Evolutionary conservation across 768 basidiomycete species (phyloP).

Genomic region (Coprinellus micaceus): DNA sequence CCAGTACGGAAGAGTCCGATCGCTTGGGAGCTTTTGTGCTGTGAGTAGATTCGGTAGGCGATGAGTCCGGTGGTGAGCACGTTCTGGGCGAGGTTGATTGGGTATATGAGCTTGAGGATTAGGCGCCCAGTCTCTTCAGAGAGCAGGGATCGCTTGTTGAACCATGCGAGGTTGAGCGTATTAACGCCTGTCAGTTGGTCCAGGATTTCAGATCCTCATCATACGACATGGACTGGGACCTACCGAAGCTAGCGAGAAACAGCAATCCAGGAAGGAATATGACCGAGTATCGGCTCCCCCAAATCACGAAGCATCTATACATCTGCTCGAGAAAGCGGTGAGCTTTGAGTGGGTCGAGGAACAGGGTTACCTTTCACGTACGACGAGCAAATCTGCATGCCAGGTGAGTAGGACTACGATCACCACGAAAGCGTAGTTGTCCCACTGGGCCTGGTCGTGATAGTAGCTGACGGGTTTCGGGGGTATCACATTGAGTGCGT

Average conservation of each 20-base stretch:
- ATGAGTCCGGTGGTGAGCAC: slow-evolving; percentile 5
- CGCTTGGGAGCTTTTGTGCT: not conserved
- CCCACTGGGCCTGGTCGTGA: not conserved
- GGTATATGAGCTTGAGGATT: not conserved
- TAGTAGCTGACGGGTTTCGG: slow-evolving; percentile 3
- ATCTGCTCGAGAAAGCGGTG: not conserved
- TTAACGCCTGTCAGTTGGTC: no score
- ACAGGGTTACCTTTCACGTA: not conserved
- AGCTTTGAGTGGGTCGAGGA: not conserved
- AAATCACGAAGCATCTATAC: slow-evolving; percentile 4
- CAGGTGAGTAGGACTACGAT: not conserved
- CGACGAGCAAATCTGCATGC: slow-evolving; percentile 1
- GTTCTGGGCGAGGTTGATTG: slow-evolving; percentile 6
- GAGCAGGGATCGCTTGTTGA: not conserved
- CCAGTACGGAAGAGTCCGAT: not conserved
- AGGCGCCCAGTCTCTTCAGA: not conserved
- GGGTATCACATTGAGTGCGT: not conserved
- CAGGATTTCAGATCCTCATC: no score
- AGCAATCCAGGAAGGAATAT: not conserved
- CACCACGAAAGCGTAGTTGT: not conserved
- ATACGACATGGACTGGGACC: no score
- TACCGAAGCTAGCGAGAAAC: not conserved
- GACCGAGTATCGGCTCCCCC: not conserved
- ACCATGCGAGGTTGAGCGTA: not conserved
- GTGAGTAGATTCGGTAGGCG: not conserved